Conservation (phyloP, 2,329 filamentous ascomycete genomes). For the Fusarium liriodendri region DNA sequence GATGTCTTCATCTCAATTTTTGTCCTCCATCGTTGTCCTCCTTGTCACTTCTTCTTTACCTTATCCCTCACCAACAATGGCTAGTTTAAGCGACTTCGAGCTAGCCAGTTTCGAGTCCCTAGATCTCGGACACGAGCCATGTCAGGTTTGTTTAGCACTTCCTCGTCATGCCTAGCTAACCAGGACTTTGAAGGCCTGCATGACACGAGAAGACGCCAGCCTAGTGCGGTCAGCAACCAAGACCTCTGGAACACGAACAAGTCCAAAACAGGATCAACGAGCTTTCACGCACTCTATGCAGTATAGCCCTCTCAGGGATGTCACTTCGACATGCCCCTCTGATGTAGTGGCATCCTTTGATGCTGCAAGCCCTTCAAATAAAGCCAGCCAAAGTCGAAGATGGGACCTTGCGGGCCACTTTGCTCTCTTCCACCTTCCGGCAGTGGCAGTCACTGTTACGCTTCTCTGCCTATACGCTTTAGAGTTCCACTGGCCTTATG, state of each 20-base stretch:
- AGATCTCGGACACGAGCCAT: neutral
- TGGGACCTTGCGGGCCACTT: neutral
- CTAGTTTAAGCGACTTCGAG: neutral
- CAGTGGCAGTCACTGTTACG: neutral
- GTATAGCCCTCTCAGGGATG: neutral
- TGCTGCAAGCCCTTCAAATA: neutral
- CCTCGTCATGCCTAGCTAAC: neutral
- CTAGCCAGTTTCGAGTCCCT: neutral
- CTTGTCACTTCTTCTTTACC: neutral
- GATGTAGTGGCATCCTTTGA: neutral
- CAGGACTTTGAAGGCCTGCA: neutral
- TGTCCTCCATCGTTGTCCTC: neutral
- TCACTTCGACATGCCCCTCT: neutral
- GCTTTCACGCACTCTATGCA: neutral
- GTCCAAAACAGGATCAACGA: neutral
- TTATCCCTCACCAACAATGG: neutral
- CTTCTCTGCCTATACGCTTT: conserved; percentile 1
- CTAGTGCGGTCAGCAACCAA: neutral
- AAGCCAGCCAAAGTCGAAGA: neutral
- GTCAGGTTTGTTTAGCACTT: neutral
- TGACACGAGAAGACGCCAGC: neutral
- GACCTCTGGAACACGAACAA: neutral
- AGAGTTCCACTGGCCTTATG: neutral
- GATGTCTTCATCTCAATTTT: neutral
- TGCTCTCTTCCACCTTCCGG: neutral